These are phyloP conservation scores for Trichosporon sp. DNA, from an alignment of 1,284 basidiomycete species.

Conservation along the genomic window DNA sequence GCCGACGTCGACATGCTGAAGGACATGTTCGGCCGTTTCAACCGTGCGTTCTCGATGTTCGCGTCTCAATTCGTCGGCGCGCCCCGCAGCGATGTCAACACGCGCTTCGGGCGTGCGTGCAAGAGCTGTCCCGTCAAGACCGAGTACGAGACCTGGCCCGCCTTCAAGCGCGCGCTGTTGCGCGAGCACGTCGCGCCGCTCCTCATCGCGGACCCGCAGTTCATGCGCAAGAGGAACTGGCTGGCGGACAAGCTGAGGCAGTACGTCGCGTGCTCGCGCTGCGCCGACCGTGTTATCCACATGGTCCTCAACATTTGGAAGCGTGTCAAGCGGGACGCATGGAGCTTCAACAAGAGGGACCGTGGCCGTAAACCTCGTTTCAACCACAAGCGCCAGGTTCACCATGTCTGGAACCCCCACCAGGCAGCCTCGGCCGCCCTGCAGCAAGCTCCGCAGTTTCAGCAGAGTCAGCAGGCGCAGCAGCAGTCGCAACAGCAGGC, in stretches of 20 bases:
- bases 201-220: neutral
- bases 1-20: neutral
- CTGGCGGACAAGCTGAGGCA: neutral
- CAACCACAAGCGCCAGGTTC: neutral
- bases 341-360: neutral
- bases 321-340: neutral
- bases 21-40: neutral
- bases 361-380: neutral
- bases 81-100: neutral
- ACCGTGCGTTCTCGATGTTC: neutral
- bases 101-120: neutral
- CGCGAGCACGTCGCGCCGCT: neutral
- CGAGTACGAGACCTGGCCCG: neutral
- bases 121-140: neutral
- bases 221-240: neutral
- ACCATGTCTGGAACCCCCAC: neutral
- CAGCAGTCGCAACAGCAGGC: neutral
- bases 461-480: neutral
- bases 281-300: conserved; percentile 4
- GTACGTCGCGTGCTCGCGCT: neutral
- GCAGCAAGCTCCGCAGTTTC: neutral
- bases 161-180: neutral
- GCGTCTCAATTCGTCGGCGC: neutral
- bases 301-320: neutral
- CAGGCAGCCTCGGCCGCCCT: neutral